Conservation (phyloP, 2,329 filamentous ascomycete genomes). For the Akanthomyces lecanii region DNA sequence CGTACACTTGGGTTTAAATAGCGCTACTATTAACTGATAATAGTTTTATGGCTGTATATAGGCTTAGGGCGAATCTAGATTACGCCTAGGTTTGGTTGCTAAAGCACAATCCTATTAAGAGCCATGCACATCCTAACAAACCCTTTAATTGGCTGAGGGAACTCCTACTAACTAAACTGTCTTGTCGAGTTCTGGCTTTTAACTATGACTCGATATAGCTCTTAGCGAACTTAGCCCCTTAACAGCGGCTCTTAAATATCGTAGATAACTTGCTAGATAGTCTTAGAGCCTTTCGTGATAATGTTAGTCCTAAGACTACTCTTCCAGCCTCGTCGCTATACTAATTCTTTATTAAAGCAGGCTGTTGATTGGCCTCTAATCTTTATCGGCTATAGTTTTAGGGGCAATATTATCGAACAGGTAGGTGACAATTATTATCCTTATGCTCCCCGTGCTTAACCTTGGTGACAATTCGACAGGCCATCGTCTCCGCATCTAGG, state of each 20-base stretch:
- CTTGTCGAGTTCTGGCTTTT: slow-evolving; percentile 14
- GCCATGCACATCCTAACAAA: slow-evolving; percentile 11
- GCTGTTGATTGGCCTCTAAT: slow-evolving; percentile 12
- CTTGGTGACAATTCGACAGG: slow-evolving; percentile 7
- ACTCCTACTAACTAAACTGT: slow-evolving; percentile 7
- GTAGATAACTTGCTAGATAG: slow-evolving; percentile 3
- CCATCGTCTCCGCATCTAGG: slow-evolving; percentile 16
- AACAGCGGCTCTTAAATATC: slow-evolving; percentile 16
- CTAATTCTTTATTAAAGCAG: not conserved
- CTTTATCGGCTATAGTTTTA: slow-evolving; percentile 17
- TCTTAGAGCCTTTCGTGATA: not conserved
- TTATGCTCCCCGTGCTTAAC: not conserved
- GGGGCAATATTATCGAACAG: slow-evolving; percentile 17
- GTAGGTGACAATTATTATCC: not conserved
- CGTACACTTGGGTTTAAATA: no score
- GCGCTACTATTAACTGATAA: not conserved
- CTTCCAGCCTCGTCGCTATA: no score
- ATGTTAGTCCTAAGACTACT: slow-evolving; percentile 2
- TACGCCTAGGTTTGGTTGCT: slow-evolving; percentile 18
- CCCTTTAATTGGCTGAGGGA: slow-evolving; percentile 13
- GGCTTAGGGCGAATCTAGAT: slow-evolving; percentile 18
- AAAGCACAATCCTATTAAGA: slow-evolving; percentile 16
- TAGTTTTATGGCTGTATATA: slow-evolving; percentile 16
- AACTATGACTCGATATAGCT: slow-evolving; percentile 15
- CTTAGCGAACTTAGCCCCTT: not conserved